Evolutionary conservation across 2,329 filamentous ascomycete species (phyloP), one percentile per base, ranked within the genome.

Genomic region (Thelonectria rubi): DNA sequence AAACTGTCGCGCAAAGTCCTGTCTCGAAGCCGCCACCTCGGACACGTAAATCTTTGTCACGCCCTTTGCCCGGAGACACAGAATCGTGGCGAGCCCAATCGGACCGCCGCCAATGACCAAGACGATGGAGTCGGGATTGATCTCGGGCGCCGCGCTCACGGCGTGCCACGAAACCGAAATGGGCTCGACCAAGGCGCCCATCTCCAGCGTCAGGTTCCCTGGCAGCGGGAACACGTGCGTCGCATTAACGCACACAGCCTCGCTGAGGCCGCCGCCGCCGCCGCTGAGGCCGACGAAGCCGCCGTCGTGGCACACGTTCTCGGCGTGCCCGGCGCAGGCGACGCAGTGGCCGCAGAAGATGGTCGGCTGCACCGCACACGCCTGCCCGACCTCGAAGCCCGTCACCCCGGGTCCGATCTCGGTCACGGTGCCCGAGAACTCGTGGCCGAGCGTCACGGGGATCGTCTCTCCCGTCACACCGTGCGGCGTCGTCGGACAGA

Each of bases 391-490:
- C 45, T 80, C 76, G 49, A 89, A 75, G 10, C 72, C 72, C 0
- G 69, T 74, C 2, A 87, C 82, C 1, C 76, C 79, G 0, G 77
- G 69, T 0, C 87, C 87, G n/a, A 90, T 75, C 65, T 88, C 85
- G 11, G 82, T 79, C 32, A 91, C 78, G 2, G 81, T 80, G 11
- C 88, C 88, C 3, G 82, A 84, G 73, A 90, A 88, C 70, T 91
- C 88, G 69, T 91, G 88, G 24, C 88, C 88, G 10, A 90, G 77
- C 0, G 82, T 87, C 10, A 89, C 79, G 3, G 87, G 88, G 37
- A 86, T 79, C 1, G 77, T 79, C 58, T 85, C 84, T 32, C 81
- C 77, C 0, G 87, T 90, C 20, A 89, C 73, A 2, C 82, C 82
- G 67, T 90, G 88, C 1, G 86, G 84, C 3, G 85, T 84, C 1